Percentiles rank a stretch among this genome's conserved stretches.
Conservation (phyloP, 306 rosid species). For the Rubus idaeus region DNA sequence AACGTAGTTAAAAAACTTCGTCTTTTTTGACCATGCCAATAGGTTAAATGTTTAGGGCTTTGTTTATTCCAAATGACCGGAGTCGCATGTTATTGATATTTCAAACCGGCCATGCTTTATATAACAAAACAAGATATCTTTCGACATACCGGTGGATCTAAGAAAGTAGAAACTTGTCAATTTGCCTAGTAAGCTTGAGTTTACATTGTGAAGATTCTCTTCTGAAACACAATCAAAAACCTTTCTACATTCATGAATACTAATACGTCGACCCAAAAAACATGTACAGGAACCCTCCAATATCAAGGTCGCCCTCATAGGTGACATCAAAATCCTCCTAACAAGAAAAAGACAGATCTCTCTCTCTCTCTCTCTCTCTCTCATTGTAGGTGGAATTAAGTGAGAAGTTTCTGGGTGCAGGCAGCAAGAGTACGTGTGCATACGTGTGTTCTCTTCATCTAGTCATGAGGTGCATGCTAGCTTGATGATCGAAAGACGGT, state of each 20-base stretch:
- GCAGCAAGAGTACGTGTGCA: background rate
- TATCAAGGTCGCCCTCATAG: conserved; percentile 7
- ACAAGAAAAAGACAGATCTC: conserved; percentile 21
- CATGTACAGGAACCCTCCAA: background rate
- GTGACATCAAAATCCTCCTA: conserved; percentile 21
- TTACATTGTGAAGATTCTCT: background rate
- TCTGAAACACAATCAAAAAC: background rate
- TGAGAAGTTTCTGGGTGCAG: background rate
- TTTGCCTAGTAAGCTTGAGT: background rate
- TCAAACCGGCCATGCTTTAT: too few relatives aligned
- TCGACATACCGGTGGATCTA: too few relatives aligned
- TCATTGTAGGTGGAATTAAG: background rate
- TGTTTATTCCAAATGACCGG: too few relatives aligned
- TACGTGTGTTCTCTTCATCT: conserved; percentile 23
- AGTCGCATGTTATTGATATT: too few relatives aligned
- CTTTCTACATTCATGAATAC: background rate
- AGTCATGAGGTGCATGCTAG: conserved; percentile 25
- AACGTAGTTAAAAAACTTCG: too few relatives aligned
- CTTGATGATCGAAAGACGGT: background rate
- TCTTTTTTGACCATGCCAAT: too few relatives aligned
- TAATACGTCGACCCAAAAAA: background rate
- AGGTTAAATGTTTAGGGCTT: too few relatives aligned
- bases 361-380: conserved; percentile 3
- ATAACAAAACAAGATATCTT: too few relatives aligned
- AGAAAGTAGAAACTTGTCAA: background rate